Base-by-base conservation (phyloP, 106 monocot genomes). In the Dioscorea dumetorum region DNA sequence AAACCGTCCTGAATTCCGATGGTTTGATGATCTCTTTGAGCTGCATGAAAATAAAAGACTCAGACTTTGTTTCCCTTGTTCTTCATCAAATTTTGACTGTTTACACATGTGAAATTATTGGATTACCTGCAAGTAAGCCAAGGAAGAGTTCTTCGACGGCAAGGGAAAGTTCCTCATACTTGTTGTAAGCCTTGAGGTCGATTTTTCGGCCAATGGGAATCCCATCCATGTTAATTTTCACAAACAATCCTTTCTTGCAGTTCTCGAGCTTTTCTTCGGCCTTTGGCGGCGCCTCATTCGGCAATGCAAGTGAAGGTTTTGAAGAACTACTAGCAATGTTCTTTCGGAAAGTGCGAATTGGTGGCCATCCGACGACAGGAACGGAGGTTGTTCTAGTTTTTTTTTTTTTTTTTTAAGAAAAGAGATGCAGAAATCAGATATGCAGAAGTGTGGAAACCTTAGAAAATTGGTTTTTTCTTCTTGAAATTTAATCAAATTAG, bases 161-260 rank as follows among this genome's bases (percentile, higher is more conserved):
- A 12, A 60, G 57, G 15, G 86, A 88, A 23, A 97, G 97, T 60
- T 85, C 79, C 18, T 86, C 82, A 28, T 97, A 97, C 49, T 79
- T 82, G 63, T 74, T 79, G 60, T 73, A 81, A 22, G 84, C 79
- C 51, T 77, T 80, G n/a, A 97, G 70, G 50, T 97, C 78, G 5
- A 92, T 76, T 83, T 97, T 97, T 50, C 97, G 76, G 32, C 97
- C 89, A 49, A 97, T 92, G 13, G 97, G 97, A 21, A 97, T 73
- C 12, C 97, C 91, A 71, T 97, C 97, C 91, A 87, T 89, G 74
- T 97, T 91, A 22, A 97, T 86, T 70, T 97, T 97, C 72, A 97
- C 86, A 68, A 89, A 83, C 34, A 77, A 69, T 15, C 77, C 73
- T 60, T 78, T 84, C 52, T 41, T 61, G 22, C 23, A 41, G 41